phyloP scores from a whole-genome alignment of 2,329 filamentous ascomycete genomes.

The Colletotrichum kahawae region DNA sequence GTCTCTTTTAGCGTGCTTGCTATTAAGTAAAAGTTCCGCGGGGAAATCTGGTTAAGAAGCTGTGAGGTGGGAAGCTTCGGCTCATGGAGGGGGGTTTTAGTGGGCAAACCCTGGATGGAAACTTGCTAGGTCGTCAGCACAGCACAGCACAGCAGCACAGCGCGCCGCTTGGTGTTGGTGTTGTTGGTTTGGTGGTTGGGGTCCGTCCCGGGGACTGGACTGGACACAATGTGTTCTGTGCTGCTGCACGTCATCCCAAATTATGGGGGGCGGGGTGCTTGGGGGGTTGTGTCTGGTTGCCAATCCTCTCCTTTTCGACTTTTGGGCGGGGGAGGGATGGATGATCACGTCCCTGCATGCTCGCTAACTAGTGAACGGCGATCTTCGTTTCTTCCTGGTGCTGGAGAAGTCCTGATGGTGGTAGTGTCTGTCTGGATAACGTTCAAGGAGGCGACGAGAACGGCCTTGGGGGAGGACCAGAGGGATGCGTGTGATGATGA shows the following conservation, averaged over 20 bases:
- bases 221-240: neutral
- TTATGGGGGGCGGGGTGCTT: neutral
- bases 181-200: neutral
- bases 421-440: neutral
- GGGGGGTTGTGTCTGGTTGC: neutral
- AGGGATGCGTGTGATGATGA: neutral
- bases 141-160: neutral
- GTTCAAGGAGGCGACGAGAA: neutral
- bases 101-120: neutral
- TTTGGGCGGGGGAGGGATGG: neutral
- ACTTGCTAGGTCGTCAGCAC: neutral
- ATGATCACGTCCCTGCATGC: neutral
- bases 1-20: neutral
- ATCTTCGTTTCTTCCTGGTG: neutral
- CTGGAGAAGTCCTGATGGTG: neutral
- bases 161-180: neutral
- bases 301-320: neutral
- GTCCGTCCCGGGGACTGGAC: neutral
- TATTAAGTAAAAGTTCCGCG: neutral
- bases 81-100: neutral
- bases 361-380: neutral
- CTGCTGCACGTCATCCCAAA: neutral
- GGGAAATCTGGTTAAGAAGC: neutral
- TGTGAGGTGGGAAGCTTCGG: neutral
- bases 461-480: neutral